Base-by-base conservation (phyloP, 1,284 basidiomycete genomes). In the Leccinum ponderosum region DNA sequence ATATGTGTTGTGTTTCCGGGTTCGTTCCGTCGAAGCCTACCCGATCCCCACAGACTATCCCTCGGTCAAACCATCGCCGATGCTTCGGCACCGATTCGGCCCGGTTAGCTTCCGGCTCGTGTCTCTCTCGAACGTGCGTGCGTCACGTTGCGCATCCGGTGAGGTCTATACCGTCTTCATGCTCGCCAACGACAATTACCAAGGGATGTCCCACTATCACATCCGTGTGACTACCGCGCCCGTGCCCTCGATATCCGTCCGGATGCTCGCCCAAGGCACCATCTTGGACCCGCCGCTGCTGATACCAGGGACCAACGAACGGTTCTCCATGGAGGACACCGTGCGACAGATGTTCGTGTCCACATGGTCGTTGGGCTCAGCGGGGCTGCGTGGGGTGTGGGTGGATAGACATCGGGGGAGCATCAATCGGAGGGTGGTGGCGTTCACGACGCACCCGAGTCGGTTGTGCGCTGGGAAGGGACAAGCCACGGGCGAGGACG, bases 171-270 rank as follows among this genome's bases (percentile, higher is more conserved):
- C 68, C 4, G 63, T 80, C 42, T 75, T 74, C 15, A 73, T 83
- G 61, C 75, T 86, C 55, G 79, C 79, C n/a, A 81, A 80, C 64
- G 84, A 86, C 63, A 73, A 81, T 44, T 75, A 83, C 17, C 78
- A 79, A 65, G 85, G 85, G 0, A 75, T 85, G 22, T 85, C 80
- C 65, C 79, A 81, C 60, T 86, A 79, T 63, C 59, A 68, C 15
- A 74, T 83, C 20, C 66, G 69, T 20, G 65, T 79, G 27, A 61
- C 65, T 12, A 59, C 71, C 22, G 55, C 59, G 4, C 61, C 57
- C 17, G 52, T 56, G 25, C 64, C 70, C 31, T 55, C 70, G 20
- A 68, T 80, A 25, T 64, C 67, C 5, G 72, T 79, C 11, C 61
- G 63, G 11, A 68, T 78, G 0, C 61, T 77, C 9, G 74, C 72